Percentiles rank a stretch among this genome's conserved stretches.
Evolutionary conservation across 2,329 filamentous ascomycete genomes (phyloP).

Genomic region (Aspergillus oerlinghausenensis): DNA sequence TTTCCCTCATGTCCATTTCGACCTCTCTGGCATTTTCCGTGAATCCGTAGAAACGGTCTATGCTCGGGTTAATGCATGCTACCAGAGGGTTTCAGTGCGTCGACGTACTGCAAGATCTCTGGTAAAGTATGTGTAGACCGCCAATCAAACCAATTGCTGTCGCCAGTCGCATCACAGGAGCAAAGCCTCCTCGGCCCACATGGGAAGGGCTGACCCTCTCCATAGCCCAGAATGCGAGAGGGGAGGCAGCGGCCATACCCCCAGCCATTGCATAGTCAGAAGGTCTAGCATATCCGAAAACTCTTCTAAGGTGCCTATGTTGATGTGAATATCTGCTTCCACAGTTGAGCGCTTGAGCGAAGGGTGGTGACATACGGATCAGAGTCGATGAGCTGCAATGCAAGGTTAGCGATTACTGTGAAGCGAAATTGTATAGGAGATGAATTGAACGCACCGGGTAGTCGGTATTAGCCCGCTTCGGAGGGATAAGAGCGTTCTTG

Average conservation of each 20-base stretch:
- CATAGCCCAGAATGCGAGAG: conserved; percentile 69
- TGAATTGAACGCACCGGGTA: conserved; percentile 67
- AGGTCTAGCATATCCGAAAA: conserved; percentile 77
- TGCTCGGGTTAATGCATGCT: conserved; percentile 9
- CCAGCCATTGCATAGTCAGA: conserved; percentile 75
- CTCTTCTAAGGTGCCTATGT: conserved; percentile 80
- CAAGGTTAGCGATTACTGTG: conserved; percentile 15
- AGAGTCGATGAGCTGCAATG: conserved; percentile 86
- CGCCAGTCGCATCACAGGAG: conserved; percentile 74
- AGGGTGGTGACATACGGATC: conserved; percentile 70
- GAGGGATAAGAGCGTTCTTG: conserved; percentile 55
- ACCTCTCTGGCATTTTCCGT: conserved; percentile 87
- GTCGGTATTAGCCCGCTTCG: conserved; percentile 74
- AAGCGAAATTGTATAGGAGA: background rate
- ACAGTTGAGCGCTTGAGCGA: background rate
- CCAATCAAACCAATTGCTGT: conserved; percentile 68
- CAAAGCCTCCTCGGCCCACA: conserved; percentile 76
- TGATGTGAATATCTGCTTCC: conserved; percentile 26
- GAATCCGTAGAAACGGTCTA: conserved; percentile 94
- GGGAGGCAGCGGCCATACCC: conserved; percentile 65
- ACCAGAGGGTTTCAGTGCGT: background rate
- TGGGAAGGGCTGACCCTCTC: conserved; percentile 82
- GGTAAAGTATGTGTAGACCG: conserved; percentile 81
- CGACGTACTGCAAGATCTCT: conserved; percentile 73
- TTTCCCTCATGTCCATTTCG: conserved; percentile 96